Base-by-base conservation (phyloP, 2,329 filamentous ascomycete species). In the Fusarium penzigii region DNA sequence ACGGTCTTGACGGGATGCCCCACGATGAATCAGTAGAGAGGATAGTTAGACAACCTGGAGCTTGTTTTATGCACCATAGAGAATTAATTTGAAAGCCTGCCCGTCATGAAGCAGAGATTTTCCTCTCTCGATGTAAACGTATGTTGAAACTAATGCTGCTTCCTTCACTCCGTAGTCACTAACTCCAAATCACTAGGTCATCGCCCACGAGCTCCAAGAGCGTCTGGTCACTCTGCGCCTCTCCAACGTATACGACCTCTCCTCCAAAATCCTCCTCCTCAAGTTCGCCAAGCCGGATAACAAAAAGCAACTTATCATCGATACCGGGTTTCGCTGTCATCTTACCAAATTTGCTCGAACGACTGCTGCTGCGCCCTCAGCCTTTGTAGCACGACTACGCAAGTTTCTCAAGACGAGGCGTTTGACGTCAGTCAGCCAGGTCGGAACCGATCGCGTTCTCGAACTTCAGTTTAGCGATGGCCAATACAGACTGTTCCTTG, bases 291-390 rank as follows among this genome's bases (percentile, higher is more conserved):
- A 94, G 70, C 91, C 93, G 41, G 87, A 93, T 67, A 83, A 87
- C 61, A 92, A 92, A 72, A 88, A 94, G 69, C 93, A 97, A 70
- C 80, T 99, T 29, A 79, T 99, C 46, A 85, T 99, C 64, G 94
- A 99, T 70, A 94, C 90, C 2, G 94, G 94, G 29, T 99, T 99
- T 72, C 91, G 94, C 68, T 95, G 91, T 72, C 94, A 99, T 70
- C 79, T 97, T 52, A 97, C 94, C 32, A 86, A 88, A 63, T 99
- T 96, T 76, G 85, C 89, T 29, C 89, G 94, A 59, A 88, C 92
- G 1, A 93, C 93, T 1, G 90, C 92, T 5, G 83, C 89, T 16
- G 85, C 87, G 0, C 94, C 94, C 2, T 96, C 92, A 7, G 79
- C 81, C 41, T 99, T 99, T 70, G 91, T 97, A 43, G 82, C 87